Percentiles rank a stretch among this genome's conserved stretches.
phyloP scores from a whole-genome alignment of 2,329 filamentous ascomycete species.

The Clonostachys byssicola region DNA sequence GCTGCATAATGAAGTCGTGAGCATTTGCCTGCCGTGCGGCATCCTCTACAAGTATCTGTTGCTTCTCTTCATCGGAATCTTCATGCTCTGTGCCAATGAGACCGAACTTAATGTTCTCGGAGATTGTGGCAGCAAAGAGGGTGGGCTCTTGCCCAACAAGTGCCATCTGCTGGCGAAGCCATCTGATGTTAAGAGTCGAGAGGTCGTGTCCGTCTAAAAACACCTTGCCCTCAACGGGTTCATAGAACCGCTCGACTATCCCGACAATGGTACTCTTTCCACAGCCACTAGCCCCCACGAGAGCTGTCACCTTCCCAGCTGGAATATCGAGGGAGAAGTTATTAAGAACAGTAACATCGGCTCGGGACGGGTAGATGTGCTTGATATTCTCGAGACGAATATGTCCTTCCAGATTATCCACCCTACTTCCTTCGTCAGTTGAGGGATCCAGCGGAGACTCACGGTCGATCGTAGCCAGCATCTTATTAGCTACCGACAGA shows the following conservation, averaged over 20 bases:
- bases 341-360: conserved; percentile 86
- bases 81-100: conserved; percentile 81
- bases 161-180: conserved; percentile 88
- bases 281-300: conserved; percentile 91
- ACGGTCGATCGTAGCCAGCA: conserved; percentile 91
- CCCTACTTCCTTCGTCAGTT: conserved; percentile 61
- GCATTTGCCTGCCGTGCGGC: conserved; percentile 94
- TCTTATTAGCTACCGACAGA: conserved; percentile 82
- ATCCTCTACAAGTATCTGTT: conserved; percentile 69
- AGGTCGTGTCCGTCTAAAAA: conserved; percentile 82
- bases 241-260: conserved; percentile 90
- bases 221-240: conserved; percentile 76
- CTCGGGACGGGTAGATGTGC: conserved; percentile 91
- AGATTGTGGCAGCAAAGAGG: conserved; percentile 86
- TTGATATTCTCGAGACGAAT: conserved; percentile 80
- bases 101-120: conserved; percentile 84
- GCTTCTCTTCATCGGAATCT: conserved; percentile 38
- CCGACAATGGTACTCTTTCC: conserved; percentile 95
- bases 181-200: conserved; percentile 75
- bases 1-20: conserved; percentile 77
- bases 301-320: conserved; percentile 88
- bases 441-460: conserved; percentile 78
- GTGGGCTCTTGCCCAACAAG: conserved; percentile 92
- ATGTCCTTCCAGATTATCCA: conserved; percentile 69
- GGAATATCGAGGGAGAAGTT: conserved; percentile 76